Percentiles rank a stretch among this genome's conserved stretches.
These are phyloP conservation scores for Drechslerella stenobrocha DNA, from an alignment of 2,329 filamentous ascomycete genomes.

Conservation along the genomic window DNA sequence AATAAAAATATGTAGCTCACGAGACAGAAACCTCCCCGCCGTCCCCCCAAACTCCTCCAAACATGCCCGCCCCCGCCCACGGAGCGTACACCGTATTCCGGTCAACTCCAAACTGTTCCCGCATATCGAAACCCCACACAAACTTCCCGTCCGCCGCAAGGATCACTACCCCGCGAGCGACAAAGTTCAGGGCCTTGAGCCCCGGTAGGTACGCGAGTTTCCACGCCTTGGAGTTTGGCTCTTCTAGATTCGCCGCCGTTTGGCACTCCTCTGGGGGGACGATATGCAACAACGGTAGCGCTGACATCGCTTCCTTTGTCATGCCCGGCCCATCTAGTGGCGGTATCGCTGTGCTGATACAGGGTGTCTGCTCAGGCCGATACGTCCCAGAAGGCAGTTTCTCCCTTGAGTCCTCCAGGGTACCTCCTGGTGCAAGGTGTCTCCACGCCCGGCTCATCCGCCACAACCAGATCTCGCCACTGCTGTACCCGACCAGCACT, in stretches of 20 bases:
- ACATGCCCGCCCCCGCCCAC: constrained; percentile 23
- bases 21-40: constrained; percentile 31
- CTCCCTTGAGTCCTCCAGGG: background rate
- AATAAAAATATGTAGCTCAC: background rate
- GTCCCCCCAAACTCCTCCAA: constrained; percentile 28
- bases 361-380: constrained; percentile 38
- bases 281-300: constrained; percentile 25
- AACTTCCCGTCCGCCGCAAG: constrained; percentile 49
- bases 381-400: constrained; percentile 10
- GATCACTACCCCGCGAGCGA: constrained; percentile 49
- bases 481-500: constrained; percentile 50
- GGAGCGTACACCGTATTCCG: constrained; percentile 40
- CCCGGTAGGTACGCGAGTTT: constrained; percentile 50
- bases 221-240: constrained; percentile 48
- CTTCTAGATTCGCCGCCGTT: constrained; percentile 6
- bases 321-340: constrained; percentile 6
- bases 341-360: constrained; percentile 29
- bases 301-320: constrained; percentile 9
- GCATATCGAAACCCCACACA: constrained; percentile 49
- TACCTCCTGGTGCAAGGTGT: constrained; percentile 13
- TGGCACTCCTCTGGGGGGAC: constrained; percentile 11
- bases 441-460: constrained; percentile 47
- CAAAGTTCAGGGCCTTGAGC: constrained; percentile 49
- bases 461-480: constrained; percentile 52
- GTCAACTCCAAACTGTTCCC: constrained; percentile 42